Conservation (phyloP, 352 stramenopile genomes). For the Globisporangium cederbergense region DNA sequence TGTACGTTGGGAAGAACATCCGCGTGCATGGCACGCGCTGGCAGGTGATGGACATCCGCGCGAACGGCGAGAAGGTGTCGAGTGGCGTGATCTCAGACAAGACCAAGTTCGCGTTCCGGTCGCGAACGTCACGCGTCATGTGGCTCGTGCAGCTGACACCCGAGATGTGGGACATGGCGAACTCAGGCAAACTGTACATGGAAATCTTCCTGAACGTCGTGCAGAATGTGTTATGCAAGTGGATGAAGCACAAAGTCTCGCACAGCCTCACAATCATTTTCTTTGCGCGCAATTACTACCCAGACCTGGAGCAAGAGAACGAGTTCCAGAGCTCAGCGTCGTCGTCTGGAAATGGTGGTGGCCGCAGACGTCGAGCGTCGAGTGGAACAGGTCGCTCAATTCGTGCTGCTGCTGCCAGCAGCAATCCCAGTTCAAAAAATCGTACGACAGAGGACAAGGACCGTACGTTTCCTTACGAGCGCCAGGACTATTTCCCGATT, state of each 20-base stretch:
- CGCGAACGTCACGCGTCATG: slow-evolving; percentile 94
- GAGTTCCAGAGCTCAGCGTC: slow-evolving; percentile 20
- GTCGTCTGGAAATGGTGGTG: background rate
- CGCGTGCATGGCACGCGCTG: slow-evolving; percentile 68
- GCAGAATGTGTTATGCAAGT: slow-evolving; percentile 84
- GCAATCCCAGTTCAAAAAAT: slow-evolving; percentile 8
- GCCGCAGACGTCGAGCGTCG: slow-evolving; percentile 11
- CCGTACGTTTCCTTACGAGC: slow-evolving; percentile 62
- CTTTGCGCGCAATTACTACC: slow-evolving; percentile 88
- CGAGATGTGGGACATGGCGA: slow-evolving; percentile 93
- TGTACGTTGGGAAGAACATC: slow-evolving; percentile 81
- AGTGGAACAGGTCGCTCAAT: slow-evolving; percentile 10
- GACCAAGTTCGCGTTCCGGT: slow-evolving; percentile 96
- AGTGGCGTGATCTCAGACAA: slow-evolving; percentile 93
- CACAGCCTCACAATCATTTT: slow-evolving; percentile 93
- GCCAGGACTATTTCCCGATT: slow-evolving; percentile 63
- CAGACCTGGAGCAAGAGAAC: slow-evolving; percentile 54
- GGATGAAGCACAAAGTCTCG: slow-evolving; percentile 88
- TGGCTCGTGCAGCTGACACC: slow-evolving; percentile 97
- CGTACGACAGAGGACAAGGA: slow-evolving; percentile 29
- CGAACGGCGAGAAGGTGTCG: slow-evolving; percentile 73
- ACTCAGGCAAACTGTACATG: slow-evolving; percentile 87
- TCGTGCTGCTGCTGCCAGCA: background rate
- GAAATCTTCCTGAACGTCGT: slow-evolving; percentile 87
- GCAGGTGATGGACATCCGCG: slow-evolving; percentile 90